A percentile compares a stretch with the other conserved stretches of the same genome.
phyloP scores from a whole-genome alignment of 169 alveolate species.

The Eimeria necatrix region DNA sequence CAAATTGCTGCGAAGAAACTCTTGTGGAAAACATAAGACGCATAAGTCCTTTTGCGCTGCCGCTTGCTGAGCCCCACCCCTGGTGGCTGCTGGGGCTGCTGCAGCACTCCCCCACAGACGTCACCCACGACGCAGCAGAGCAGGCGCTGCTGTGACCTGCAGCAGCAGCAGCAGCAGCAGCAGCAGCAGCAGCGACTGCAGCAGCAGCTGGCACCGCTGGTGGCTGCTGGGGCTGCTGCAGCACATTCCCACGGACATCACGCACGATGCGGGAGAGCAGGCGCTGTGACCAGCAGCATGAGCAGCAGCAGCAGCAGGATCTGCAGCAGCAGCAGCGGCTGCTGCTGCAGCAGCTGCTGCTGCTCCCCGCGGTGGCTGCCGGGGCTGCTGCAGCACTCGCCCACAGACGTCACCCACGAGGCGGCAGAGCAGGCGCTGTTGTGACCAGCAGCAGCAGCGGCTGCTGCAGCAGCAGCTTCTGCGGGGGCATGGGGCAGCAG shows the following conservation, averaged over 20 bases:
- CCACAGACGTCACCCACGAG: constrained; percentile 3
- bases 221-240: constrained; percentile 16
- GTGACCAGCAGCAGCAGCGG: background rate
- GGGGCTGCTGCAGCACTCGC: constrained; percentile 7
- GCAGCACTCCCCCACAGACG: constrained; percentile 29
- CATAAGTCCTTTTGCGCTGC: background rate
- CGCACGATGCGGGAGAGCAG: constrained; percentile 35
- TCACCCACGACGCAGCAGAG: constrained; percentile 19
- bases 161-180: constrained; percentile 17
- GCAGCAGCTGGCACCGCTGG: background rate
- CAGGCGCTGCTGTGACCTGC: background rate
- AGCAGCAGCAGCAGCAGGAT: background rate
- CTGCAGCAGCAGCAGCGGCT: background rate
- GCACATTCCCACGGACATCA: background rate
- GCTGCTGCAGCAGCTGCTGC: background rate
- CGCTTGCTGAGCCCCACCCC: constrained; percentile 12
- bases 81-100: constrained; percentile 23
- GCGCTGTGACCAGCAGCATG: background rate
- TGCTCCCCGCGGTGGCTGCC: background rate
- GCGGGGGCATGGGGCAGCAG: background rate
- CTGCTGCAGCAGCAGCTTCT: background rate
- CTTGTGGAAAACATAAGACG: background rate
- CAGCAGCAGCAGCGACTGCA: background rate
- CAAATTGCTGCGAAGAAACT: background rate
- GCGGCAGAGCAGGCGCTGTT: background rate